These are phyloP conservation scores for Diaporthe longicolla DNA, from an alignment of 2,329 filamentous ascomycete genomes.

Conservation along the genomic window DNA sequence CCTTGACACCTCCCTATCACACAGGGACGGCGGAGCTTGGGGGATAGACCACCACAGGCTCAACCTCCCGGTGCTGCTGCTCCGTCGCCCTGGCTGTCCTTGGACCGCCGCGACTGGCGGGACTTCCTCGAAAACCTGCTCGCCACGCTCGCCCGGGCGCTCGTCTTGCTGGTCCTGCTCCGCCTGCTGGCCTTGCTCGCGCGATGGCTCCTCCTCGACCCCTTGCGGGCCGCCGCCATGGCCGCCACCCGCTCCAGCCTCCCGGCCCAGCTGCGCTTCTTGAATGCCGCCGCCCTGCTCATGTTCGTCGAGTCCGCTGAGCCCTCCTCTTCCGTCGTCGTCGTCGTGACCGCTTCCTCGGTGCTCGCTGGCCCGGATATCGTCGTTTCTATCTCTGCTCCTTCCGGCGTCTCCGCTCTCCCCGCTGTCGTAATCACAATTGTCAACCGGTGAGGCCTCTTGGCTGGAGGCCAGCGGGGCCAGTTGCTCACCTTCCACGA, in stretches of 20 bases:
- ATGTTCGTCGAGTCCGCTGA: not conserved
- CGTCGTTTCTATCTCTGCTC: not conserved
- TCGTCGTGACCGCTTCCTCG: not conserved
- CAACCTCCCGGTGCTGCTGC: not conserved
- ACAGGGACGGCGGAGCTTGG: not conserved
- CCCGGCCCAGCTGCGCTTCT: constrained; percentile 32
- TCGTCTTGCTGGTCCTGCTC: constrained; percentile 13
- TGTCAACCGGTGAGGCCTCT: constrained; percentile 34
- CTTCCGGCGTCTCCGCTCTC: constrained; percentile 5
- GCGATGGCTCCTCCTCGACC: constrained; percentile 24
- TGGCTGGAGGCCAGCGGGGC: constrained; percentile 30
- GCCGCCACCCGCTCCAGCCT: constrained; percentile 27
- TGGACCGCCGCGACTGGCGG: constrained; percentile 18
- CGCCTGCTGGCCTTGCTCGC: constrained; percentile 15
- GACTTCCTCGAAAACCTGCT: constrained; percentile 24
- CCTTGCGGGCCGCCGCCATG: constrained; percentile 27
- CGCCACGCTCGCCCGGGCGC: constrained; percentile 4
- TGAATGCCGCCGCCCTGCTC: constrained; percentile 8
- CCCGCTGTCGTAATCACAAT: constrained; percentile 22
- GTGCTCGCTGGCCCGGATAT: not conserved
- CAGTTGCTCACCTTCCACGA: constrained; percentile 33
- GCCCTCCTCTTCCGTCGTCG: not conserved
- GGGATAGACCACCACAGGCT: not conserved
- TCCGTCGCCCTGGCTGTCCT: not conserved
- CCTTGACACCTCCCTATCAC: not conserved